phyloP scores from a whole-genome alignment of 169 alveolate species.

The Plasmodium relictum region DNA sequence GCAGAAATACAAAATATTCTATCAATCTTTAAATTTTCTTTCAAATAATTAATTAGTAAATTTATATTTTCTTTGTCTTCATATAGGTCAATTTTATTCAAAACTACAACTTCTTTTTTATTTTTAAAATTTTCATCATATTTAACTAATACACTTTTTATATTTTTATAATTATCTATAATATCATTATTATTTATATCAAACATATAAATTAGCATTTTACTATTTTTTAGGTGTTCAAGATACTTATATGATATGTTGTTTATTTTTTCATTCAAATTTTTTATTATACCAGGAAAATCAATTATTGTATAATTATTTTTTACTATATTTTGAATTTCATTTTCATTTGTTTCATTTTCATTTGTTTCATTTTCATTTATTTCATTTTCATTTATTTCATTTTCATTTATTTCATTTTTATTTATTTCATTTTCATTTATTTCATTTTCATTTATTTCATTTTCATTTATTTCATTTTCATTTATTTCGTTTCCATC shows the following conservation, averaged over 20 bases:
- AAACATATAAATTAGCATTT: slow-evolving; percentile 69
- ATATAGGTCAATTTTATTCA: slow-evolving; percentile 80
- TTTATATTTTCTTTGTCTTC: slow-evolving; percentile 26
- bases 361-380: neutral
- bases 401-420: no score
- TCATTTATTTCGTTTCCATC: no score
- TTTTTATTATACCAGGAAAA: slow-evolving; percentile 73
- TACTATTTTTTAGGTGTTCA: slow-evolving; percentile 68
- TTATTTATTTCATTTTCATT: no score
- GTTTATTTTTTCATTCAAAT: slow-evolving; percentile 31
- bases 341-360: neutral
- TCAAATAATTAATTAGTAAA: slow-evolving; percentile 16
- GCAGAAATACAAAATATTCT: slow-evolving; percentile 69
- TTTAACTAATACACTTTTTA: slow-evolving; percentile 58
- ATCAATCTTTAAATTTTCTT: slow-evolving; percentile 32
- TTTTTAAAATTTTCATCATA: slow-evolving; percentile 30
- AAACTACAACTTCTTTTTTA: slow-evolving; percentile 61
- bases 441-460: no score
- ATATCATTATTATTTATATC: slow-evolving; percentile 49
- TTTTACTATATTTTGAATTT: neutral
- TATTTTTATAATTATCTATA: slow-evolving; percentile 47
- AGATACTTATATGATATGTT: slow-evolving; percentile 64
- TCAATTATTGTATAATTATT: slow-evolving; percentile 63
- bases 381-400: no score
- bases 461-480: no score